Evolutionary conservation across 2,329 filamentous ascomycete genomes (phyloP), one percentile per base, ranked within the genome.

Genomic region (Cladophialophora bantiana): DNA sequence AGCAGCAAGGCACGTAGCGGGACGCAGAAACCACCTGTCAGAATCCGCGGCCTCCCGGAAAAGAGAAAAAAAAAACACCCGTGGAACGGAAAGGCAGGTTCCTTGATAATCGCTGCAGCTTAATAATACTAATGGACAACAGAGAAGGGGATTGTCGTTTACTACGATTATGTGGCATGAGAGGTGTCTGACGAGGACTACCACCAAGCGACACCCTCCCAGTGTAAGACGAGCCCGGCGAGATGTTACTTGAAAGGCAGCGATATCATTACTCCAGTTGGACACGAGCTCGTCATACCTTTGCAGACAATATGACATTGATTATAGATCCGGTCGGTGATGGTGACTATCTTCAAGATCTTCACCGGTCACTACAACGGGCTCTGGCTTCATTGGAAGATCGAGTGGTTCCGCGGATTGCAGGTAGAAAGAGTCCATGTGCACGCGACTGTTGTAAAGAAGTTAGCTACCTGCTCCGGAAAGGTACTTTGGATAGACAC

Each of bases 371-470:
- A 53, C 32, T 12, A 61, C 34, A 3, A 13, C 59, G n/a, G 59
- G 32, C 34, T n/a, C n/a, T 9, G 59, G 59, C 38, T 53, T 38
- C 34, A 20, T 34, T 18, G 10, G 34, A 31, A 61, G 20, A 13
- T 36, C 7, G 12, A 13, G 13, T 32, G 32, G 10, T 10, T 61
- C 18, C 2, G 4, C n/a, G 13, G 59, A 32, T 34, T 35, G 18
- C 45, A 40, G n/a, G 26, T 38, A 20, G 36, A 53, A 61, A 54
- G 45, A 26, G n/a, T 61, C 45, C 59, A 61, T 38, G 31, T 53
- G 59, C 12, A 61, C 59, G 7, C 59, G 59, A 12, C 59, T 61
- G 13, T 61, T 52, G 40, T 45, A 35, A 15, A 53, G 10, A 26
- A 36, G 12, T 55, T 20, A 50, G 18, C 18, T 26, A 50, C 18